These are phyloP conservation scores for Penicillium canariense DNA, from an alignment of 495 filamentous ascomycete species.

Conservation along the genomic window DNA sequence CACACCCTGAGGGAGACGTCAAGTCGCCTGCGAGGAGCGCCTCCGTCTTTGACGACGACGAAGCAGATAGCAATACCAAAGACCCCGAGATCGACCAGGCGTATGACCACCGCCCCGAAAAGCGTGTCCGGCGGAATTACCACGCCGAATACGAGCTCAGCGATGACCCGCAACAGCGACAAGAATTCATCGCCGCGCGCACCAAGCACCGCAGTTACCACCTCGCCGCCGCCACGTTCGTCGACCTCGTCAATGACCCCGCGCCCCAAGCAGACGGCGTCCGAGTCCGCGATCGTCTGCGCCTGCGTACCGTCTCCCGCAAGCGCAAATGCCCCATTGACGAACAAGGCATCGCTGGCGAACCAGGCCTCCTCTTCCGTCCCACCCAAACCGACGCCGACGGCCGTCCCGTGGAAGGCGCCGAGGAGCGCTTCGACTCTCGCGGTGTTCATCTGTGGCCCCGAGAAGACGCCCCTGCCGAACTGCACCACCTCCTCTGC, in stretches of 20 bases:
- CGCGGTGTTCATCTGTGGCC: slow-evolving; percentile 60
- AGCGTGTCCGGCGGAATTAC: slow-evolving; percentile 40
- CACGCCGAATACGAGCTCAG: slow-evolving; percentile 49
- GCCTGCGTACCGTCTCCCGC: slow-evolving; percentile 51
- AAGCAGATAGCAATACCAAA: slow-evolving; percentile 9
- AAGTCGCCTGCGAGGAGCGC: not conserved
- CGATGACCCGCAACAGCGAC: slow-evolving; percentile 36
- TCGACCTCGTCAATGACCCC: slow-evolving; percentile 66
- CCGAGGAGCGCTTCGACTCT: slow-evolving; percentile 49
- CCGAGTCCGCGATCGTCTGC: slow-evolving; percentile 46
- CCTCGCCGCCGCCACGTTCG: slow-evolving; percentile 53
- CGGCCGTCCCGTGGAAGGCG: slow-evolving; percentile 28
- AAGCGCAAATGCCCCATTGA: slow-evolving; percentile 40
- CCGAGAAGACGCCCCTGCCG: slow-evolving; percentile 42
- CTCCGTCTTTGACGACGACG: not conserved
- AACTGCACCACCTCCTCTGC: slow-evolving; percentile 56
- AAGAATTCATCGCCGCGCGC: slow-evolving; percentile 55
- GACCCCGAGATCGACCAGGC: slow-evolving; percentile 30
- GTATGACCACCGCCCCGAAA: slow-evolving; percentile 35
- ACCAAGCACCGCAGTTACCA: slow-evolving; percentile 62
- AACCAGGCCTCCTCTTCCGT: slow-evolving; percentile 31
- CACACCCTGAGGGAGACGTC: slow-evolving; percentile 18
- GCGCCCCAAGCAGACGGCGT: slow-evolving; percentile 29
- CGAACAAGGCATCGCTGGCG: slow-evolving; percentile 35
- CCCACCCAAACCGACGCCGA: slow-evolving; percentile 30